phyloP scores from a whole-genome alignment of 163 green algal genomes.

The Prototheca wickerhamii region DNA sequence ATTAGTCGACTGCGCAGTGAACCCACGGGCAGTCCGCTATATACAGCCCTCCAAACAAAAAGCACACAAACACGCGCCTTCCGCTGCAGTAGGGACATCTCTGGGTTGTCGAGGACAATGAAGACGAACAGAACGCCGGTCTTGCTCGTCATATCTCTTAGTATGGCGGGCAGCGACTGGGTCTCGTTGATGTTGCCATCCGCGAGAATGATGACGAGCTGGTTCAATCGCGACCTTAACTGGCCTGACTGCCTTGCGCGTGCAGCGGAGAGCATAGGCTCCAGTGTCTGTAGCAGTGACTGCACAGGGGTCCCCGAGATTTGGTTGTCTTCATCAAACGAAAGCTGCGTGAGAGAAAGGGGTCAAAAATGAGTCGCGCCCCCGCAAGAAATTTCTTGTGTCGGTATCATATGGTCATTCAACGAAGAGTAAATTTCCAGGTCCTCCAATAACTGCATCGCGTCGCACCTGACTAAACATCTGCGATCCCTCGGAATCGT shows the following conservation, averaged over 20 bases:
- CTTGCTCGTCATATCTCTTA: constrained; percentile 49
- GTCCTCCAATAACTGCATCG: background rate
- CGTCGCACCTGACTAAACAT: constrained; percentile 48
- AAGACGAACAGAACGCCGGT: constrained; percentile 85
- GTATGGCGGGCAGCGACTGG: constrained; percentile 55
- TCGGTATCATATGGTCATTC: background rate
- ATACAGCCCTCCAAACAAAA: background rate
- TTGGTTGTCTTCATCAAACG: constrained; percentile 93
- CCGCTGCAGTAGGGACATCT: constrained; percentile 57
- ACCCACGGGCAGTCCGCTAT: background rate
- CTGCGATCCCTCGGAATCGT: constrained; percentile 58
- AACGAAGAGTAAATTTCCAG: background rate
- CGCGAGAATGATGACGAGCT: constrained; percentile 89
- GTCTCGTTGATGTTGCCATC: constrained; percentile 97
- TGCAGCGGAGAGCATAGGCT: constrained; percentile 58
- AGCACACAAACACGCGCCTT: constrained; percentile 16
- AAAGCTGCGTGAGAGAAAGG: constrained; percentile 33
- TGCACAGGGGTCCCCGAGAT: constrained; percentile 84
- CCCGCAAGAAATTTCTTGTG: background rate
- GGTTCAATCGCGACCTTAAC: constrained; percentile 38
- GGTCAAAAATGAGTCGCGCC: background rate
- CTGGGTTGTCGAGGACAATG: constrained; percentile 84
- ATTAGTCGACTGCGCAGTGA: background rate
- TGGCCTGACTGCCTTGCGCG: constrained; percentile 7
- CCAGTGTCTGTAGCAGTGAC: constrained; percentile 68